Evolutionary conservation across 2,329 filamentous ascomycete species (phyloP).

Genomic region (Alternaria brassicicola): DNA sequence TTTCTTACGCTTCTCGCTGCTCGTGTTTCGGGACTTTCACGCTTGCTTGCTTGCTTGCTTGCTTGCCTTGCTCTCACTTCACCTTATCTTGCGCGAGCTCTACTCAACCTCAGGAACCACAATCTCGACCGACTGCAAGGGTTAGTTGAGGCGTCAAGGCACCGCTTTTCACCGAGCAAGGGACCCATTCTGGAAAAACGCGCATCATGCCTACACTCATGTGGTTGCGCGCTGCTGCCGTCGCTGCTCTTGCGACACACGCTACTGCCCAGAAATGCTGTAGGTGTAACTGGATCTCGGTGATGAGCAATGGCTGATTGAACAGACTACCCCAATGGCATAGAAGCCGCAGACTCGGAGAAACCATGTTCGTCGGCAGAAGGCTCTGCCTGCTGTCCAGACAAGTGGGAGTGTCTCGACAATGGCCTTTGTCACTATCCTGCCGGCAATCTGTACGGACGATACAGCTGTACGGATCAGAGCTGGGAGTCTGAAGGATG

Average conservation of each 20-base stretch:
- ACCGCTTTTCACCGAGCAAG: conserved; percentile 3
- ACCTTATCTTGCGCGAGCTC: conserved; percentile 4
- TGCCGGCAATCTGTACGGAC: conserved; percentile 32
- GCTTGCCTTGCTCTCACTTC: conserved; percentile 12
- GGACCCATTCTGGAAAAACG: conserved; percentile 5
- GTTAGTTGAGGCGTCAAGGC: not conserved
- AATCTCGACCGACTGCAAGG: conserved; percentile 12
- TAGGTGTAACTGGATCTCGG: conserved; percentile 14
- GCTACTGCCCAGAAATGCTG: conserved; percentile 38
- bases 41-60: not conserved
- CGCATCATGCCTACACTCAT: conserved; percentile 23
- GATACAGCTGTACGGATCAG: conserved; percentile 47
- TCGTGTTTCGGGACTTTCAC: not conserved
- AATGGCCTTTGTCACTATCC: conserved; percentile 47
- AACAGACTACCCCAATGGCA: conserved; percentile 45
- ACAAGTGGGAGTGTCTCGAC: conserved; percentile 46
- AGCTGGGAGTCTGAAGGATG: conserved; percentile 42
- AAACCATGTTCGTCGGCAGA: conserved; percentile 43
- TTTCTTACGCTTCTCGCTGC: not conserved
- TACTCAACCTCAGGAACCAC: not conserved
- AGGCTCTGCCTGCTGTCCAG: conserved; percentile 46
- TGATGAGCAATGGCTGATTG: conserved; percentile 11
- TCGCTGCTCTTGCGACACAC: conserved; percentile 25
- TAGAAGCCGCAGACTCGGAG: conserved; percentile 33
- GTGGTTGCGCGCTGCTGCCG: conserved; percentile 29